Conservation (phyloP, 441 rosid species). For the Populus hybrid region DNA sequence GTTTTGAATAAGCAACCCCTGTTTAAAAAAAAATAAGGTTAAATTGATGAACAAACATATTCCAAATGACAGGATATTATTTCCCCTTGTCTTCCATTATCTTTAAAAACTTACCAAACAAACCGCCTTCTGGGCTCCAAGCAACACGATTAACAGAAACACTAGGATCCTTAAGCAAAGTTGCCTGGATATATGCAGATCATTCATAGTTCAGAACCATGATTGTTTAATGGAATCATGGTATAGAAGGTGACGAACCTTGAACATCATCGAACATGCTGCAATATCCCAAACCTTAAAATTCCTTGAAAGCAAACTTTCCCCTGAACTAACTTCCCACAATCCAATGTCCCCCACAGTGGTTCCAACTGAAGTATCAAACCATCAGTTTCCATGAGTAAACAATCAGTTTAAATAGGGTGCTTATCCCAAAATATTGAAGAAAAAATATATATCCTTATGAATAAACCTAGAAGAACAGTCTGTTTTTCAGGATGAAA, state of each 20-base stretch:
- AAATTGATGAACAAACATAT: constrained; percentile 5
- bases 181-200: constrained; percentile 29
- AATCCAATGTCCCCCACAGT: constrained; percentile 39
- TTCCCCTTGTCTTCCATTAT: not conserved
- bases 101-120: constrained; percentile 44
- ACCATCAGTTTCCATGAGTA: constrained; percentile 11
- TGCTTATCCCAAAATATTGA: not conserved
- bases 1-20: constrained; percentile 60
- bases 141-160: constrained; percentile 46
- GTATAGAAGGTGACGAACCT: constrained; percentile 30
- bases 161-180: constrained; percentile 36
- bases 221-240: constrained; percentile 7
- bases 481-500: constrained; percentile 43
- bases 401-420: not conserved
- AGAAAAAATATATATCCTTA: not conserved
- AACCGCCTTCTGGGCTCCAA: constrained; percentile 55
- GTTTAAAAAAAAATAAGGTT: constrained; percentile 9
- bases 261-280: constrained; percentile 38
- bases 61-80: not conserved
- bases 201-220: constrained; percentile 14
- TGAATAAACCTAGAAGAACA: constrained; percentile 34
- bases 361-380: constrained; percentile 52
- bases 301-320: constrained; percentile 32
- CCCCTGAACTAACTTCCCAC: too few relatives aligned
- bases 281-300: constrained; percentile 50